These are phyloP conservation scores for Pleurotus sapidus DNA, from an alignment of 768 basidiomycete species.

Conservation along the genomic window DNA sequence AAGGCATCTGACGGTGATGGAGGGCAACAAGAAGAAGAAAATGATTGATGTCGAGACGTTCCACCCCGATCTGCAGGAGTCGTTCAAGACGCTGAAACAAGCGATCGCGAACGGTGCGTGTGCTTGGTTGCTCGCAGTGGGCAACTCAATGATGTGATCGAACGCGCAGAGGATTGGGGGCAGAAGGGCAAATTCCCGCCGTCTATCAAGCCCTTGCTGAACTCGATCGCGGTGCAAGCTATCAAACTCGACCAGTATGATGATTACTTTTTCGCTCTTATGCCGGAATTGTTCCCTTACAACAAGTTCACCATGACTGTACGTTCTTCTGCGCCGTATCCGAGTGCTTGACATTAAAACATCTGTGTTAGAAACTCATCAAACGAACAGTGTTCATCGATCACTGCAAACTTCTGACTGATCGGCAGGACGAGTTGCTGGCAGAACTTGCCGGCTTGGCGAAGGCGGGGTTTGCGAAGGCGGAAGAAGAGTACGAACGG, in stretches of 20 bases:
- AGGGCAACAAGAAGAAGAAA: slow-evolving; percentile 70
- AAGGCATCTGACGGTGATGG: slow-evolving; percentile 47
- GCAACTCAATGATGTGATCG: neutral
- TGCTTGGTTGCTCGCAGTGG: no score
- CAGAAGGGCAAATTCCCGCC: slow-evolving; percentile 91
- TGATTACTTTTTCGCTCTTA: slow-evolving; percentile 86
- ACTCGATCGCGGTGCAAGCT: slow-evolving; percentile 72
- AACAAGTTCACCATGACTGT: slow-evolving; percentile 94
- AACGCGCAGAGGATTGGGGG: slow-evolving; percentile 63
- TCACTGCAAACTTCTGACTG: slow-evolving; percentile 62
- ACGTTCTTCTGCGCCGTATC: slow-evolving; percentile 20
- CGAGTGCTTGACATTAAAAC: no score
- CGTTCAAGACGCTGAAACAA: slow-evolving; percentile 56
- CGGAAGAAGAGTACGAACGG: slow-evolving; percentile 77
- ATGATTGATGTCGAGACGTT: slow-evolving; percentile 70
- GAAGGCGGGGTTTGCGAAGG: slow-evolving; percentile 61
- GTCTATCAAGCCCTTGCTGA: slow-evolving; percentile 66
- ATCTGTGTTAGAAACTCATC: slow-evolving; percentile 74
- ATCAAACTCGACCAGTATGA: slow-evolving; percentile 86
- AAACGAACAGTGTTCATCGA: slow-evolving; percentile 83
- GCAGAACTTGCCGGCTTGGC: slow-evolving; percentile 60
- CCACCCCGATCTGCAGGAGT: slow-evolving; percentile 63
- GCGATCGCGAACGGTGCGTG: slow-evolving; percentile 59
- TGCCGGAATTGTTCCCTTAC: slow-evolving; percentile 89
- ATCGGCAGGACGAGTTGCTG: slow-evolving; percentile 69